These are phyloP conservation scores for Thelonectria rubi DNA, from an alignment of 2,329 filamentous ascomycete species.

Conservation along the genomic window DNA sequence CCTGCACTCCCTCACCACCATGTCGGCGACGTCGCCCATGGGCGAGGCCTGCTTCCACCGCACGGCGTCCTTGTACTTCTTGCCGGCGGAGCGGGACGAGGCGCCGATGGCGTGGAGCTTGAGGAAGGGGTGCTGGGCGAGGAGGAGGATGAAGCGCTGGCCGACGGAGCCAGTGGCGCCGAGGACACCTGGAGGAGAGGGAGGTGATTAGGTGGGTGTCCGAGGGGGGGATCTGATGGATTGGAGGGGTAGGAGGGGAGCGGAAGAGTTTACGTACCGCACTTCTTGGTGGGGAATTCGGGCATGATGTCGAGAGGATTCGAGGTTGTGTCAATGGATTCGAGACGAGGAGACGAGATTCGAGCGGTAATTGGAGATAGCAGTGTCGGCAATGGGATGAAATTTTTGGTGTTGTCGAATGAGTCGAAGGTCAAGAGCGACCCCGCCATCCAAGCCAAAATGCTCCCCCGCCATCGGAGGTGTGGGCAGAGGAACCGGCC, in stretches of 20 bases:
- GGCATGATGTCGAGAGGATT: slow-evolving; percentile 38
- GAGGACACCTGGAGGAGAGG: slow-evolving; percentile 70
- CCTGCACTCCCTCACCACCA: slow-evolving; percentile 86
- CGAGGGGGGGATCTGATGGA: slow-evolving; percentile 7
- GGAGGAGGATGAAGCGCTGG: slow-evolving; percentile 92
- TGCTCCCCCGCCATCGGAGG: slow-evolving; percentile 48
- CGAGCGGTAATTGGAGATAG: slow-evolving; percentile 6
- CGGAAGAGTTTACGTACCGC: slow-evolving; percentile 55
- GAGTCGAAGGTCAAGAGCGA: slow-evolving; percentile 31
- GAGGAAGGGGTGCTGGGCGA: slow-evolving; percentile 87
- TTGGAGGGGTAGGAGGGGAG: slow-evolving; percentile 23
- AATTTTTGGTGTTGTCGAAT: slow-evolving; percentile 36
- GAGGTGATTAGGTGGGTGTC: slow-evolving; percentile 19
- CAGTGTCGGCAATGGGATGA: slow-evolving; percentile 7
- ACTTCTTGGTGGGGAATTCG: slow-evolving; percentile 66
- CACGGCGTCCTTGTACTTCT: slow-evolving; percentile 93
- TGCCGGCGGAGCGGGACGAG: slow-evolving; percentile 87
- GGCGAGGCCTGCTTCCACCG: slow-evolving; percentile 92
- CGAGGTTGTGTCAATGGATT: neutral
- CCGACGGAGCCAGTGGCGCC: slow-evolving; percentile 95
- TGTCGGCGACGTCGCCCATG: slow-evolving; percentile 80
- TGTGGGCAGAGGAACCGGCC: slow-evolving; percentile 14
- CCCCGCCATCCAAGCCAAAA: slow-evolving; percentile 41
- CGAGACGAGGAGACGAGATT: neutral
- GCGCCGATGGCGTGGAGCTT: slow-evolving; percentile 89